Evolutionary conservation across 495 filamentous ascomycete genomes (phyloP), one percentile per base, ranked within the genome.

Genomic region (Cercophora newfieldiana): DNA sequence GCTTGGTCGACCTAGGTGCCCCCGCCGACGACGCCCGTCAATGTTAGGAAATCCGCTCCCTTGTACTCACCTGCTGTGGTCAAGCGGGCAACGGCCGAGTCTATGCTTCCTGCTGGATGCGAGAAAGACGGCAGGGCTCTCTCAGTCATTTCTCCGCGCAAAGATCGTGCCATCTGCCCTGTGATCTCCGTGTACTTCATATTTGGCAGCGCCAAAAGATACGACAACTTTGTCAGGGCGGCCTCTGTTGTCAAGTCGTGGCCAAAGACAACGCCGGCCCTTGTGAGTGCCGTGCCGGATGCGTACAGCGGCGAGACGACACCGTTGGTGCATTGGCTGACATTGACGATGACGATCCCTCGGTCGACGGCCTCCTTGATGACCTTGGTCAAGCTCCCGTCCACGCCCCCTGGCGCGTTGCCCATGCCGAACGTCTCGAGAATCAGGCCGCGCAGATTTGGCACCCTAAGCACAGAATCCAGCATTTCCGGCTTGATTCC

Each of bases 401-500:
- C 95, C 33, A 88, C 87, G 6, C 92, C 92, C 31, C 87, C 88
- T 1, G 95, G 95, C 0, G 94, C 92, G 75, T 97, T 99, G 30
- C 95, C 95, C 67, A 94, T 91, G 30, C 95, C 95, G 76, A 97
- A 99, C 0, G 95, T 97, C 81, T 97, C 94, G 26, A 99, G 81
- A 21, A 99, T 88, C 49, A 99, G 78, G 0, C 95, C 95, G 58
- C 89, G 86, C 12, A 99, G 80, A 12, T 88, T 88, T 4, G 91
- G 86, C n/a, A 95, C 76, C 30, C 84, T 82, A 61, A 98, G 81
- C 21, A 99, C 93, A 6, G 89, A 90, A 73, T 96, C 92, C 16
- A 99, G 86, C 92, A 99, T 96, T 69, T 94, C 89, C 3, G 95
- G 92, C 75, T 91, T 90, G 78, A 99, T 97, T 22, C 95, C 95